These are phyloP conservation scores for Linnemannia elongata DNA, from an alignment of 192 early-diverging fungal genomes.

Conservation along the genomic window DNA sequence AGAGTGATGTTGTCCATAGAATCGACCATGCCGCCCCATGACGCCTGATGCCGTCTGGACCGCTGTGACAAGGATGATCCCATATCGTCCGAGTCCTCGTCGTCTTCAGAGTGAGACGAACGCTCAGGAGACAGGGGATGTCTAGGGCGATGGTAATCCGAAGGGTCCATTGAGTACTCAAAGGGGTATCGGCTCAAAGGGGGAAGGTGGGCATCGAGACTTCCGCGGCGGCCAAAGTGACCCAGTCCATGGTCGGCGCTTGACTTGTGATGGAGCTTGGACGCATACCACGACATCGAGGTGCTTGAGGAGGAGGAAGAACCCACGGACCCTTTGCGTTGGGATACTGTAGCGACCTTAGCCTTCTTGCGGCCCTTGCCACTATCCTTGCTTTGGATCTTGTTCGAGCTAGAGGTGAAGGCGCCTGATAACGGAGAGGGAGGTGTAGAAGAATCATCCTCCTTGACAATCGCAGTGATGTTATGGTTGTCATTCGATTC, in stretches of 20 bases:
- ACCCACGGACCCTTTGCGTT: constrained; percentile 16
- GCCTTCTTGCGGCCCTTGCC: constrained; percentile 16
- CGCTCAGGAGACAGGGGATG: constrained; percentile 48
- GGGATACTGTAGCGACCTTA: not conserved
- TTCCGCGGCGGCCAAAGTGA: constrained; percentile 8
- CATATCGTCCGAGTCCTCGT: constrained; percentile 25
- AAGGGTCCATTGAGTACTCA: constrained; percentile 26
- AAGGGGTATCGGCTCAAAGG: constrained; percentile 12
- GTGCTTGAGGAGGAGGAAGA: constrained; percentile 10
- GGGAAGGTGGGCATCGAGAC: constrained; percentile 36
- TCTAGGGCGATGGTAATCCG: constrained; percentile 17
- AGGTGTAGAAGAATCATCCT: not conserved
- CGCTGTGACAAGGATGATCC: not conserved
- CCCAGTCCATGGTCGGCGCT: constrained; percentile 6
- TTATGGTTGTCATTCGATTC: not conserved
- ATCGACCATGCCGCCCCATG: constrained; percentile 39
- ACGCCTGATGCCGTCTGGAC: not conserved
- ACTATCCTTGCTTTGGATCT: not conserved
- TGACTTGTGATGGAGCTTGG: constrained; percentile 48
- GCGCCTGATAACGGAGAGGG: constrained; percentile 3
- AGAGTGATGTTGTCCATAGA: constrained; percentile 26
- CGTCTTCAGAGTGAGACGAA: constrained; percentile 45
- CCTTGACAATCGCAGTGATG: constrained; percentile 1
- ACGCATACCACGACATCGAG: constrained; percentile 53
- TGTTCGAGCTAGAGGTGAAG: not conserved